Base-by-base conservation (phyloP, 768 basidiomycete species). In the Lactarius hengduanensis region DNA sequence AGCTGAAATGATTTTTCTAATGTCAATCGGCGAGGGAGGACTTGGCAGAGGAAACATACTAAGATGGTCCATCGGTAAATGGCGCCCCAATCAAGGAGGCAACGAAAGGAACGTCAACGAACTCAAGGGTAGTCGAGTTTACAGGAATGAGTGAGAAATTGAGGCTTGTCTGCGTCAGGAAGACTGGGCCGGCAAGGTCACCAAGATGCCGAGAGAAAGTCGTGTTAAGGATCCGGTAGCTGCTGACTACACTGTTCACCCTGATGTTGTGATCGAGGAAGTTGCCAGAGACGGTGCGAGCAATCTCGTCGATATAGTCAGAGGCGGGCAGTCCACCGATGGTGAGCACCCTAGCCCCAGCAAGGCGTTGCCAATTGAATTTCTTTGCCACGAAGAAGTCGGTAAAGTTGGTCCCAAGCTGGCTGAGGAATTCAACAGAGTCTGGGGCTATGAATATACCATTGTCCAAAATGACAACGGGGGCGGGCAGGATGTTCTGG, bases 171-270 rank as follows among this genome's bases (percentile, higher is more conserved):
- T 80, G 78, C 16, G 79, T 77, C 8, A 83, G 81, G 64, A 81
- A 81, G 26, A 76, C 70, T 15, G 83, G 83, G 4, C 86, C 85
- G 53, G 86, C 86, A 40, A 86, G 76, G 68, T 80, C 80, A 16
- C 82, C 87, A 60, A 88, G 71, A 10, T 85, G 80, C 73, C 87
- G 86, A n/a, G 83, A 84, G 70, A 82, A 85, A n/a, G 63, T 71
- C 0, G 76, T 77, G 10, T 74, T 78, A n/a, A 67, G 57, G 45
- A 77, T 70, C 7, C 84, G 77, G 72, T 88, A 88, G 71, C 84
- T 84, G 40, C 80, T 83, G 75, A 85, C 83, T 6, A 83, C 86
- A 26, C 26, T 26, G 26, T 26, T 26, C 26, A 26, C 26, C 26
- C 26, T 26, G 26, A 26, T 26, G 26, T 26, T 26, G 26, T 26